phyloP scores from a whole-genome alignment of 805 yeast species.

The Candida wancherniae region DNA sequence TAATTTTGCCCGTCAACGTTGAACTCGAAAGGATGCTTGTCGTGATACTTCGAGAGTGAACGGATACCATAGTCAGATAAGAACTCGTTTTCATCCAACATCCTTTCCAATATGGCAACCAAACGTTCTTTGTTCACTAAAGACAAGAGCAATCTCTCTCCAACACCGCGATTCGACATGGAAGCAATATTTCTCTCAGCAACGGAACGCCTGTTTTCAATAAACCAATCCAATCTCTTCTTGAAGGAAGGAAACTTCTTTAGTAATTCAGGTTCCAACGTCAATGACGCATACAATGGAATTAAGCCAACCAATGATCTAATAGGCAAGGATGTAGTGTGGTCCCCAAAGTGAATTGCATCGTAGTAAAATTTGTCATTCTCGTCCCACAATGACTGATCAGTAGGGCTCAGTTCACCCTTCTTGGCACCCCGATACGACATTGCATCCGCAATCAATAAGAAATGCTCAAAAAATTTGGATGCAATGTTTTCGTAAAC shows the following conservation, averaged over 20 bases:
- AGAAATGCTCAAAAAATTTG: conserved; percentile 88
- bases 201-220: conserved; percentile 60
- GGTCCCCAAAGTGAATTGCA: conserved; percentile 76
- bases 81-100: conserved; percentile 85
- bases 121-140: conserved; percentile 78
- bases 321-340: conserved; percentile 69
- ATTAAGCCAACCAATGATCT: conserved; percentile 88
- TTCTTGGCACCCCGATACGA: conserved; percentile 50
- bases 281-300: conserved; percentile 84
- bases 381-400: conserved; percentile 82
- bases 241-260: conserved; percentile 77
- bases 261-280: conserved; percentile 79
- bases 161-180: conserved; percentile 74
- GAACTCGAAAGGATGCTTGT: conserved; percentile 79
- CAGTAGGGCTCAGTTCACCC: conserved; percentile 39
- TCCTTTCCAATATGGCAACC: conserved; percentile 64
- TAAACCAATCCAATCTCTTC: conserved; percentile 79
- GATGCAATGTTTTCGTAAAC: conserved; percentile 93
- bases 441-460: conserved; percentile 92
- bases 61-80: conserved; percentile 81
- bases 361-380: conserved; percentile 86
- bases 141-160: conserved; percentile 74
- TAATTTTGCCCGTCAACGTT: conserved; percentile 72
- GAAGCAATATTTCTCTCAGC: conserved; percentile 83
- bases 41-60: conserved; percentile 82